phyloP scores from a whole-genome alignment of 2,329 filamentous ascomycete species.

The Cladosporium sphaerospermum region DNA sequence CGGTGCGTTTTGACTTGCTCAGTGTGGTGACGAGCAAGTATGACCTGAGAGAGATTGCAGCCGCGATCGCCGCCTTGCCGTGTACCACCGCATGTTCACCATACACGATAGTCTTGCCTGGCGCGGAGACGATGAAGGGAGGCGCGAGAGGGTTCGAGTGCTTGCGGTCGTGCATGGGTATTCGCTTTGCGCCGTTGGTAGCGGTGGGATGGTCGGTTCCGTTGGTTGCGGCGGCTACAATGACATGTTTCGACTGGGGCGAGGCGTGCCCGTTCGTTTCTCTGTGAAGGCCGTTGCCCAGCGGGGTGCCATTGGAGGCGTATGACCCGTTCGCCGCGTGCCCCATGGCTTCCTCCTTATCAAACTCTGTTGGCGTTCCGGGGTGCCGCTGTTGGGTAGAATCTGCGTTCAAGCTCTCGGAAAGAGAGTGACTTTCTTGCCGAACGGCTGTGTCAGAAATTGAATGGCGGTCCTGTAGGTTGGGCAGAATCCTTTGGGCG shows the following conservation, averaged over 20 bases:
- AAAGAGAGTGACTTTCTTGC: not conserved
- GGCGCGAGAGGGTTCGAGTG: constrained; percentile 61
- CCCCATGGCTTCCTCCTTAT: not conserved
- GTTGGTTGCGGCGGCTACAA: constrained; percentile 3
- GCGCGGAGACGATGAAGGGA: constrained; percentile 94
- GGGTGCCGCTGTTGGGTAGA: no score
- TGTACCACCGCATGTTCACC: constrained; percentile 98
- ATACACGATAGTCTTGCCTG: constrained; percentile 96
- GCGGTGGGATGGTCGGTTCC: not conserved
- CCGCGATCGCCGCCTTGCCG: constrained; percentile 91
- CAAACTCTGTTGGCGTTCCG: not conserved
- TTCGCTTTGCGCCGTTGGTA: constrained; percentile 2
- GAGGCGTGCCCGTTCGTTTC: constrained; percentile 6
- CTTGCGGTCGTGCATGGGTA: constrained; percentile 18
- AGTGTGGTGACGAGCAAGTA: constrained; percentile 94
- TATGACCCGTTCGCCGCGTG: constrained; percentile 10
- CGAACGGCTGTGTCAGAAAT: not conserved
- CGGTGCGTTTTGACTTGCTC: constrained; percentile 82
- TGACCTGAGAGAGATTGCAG: constrained; percentile 87
- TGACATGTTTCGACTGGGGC: constrained; percentile 8
- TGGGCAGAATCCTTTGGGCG: not conserved
- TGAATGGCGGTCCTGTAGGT: no score
- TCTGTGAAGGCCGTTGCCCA: constrained; percentile 1
- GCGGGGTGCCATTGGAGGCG: constrained; percentile 8
- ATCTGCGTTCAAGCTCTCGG: no score